Base-by-base conservation (phyloP, 768 basidiomycete species). In the Fomitopsis pulvina region DNA sequence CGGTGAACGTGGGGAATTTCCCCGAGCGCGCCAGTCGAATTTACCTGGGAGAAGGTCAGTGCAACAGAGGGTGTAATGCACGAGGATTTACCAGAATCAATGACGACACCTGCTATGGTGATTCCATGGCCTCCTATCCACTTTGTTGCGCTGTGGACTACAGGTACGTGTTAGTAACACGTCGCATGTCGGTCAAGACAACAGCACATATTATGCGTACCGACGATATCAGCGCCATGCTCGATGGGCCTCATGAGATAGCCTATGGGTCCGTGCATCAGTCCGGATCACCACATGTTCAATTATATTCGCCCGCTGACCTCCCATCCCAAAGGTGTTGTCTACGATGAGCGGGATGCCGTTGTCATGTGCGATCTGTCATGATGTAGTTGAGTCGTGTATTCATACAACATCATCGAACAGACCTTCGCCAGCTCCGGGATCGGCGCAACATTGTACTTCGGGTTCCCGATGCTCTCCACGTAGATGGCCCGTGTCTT, bases 101-200 rank as follows among this genome's bases (percentile, higher is more conserved):
- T 65, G 51, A 92, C 69, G 25, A 88, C 78, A 37, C 88, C 89
- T 3, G 74, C 87, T 41, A 92, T 86, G 21, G 84, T 85, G 0
- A 82, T 89, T 26, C 89, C 87, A 52, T 88, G 86, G 0, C 85
- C 83, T 11, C 84, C 82, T 28, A 90, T 88, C 89, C 88, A 92
- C 59, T 92, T 90, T 1, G 88, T 89, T 0, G 85, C 85, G 44
- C 81, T 85, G 62, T 89, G 82, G 16, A 88, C 82, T 74, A 48
- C 3, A 52, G 20, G 29, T 11, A 37, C 22, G 21, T 6, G 5
- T 51, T 10, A 41, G 22, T 45, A 51, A 42, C 20, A 16, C 28
- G 22, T 46, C 21, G 18, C 14, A 2, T 24, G 16, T 4, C 7
- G 12, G 21, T 30, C 20, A 24, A n/a, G 5, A 2, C 18, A 16